A percentile compares a stretch with the other conserved stretches of the same genome.
Conservation (phyloP, 805 yeast species). For the Wickerhamomyces bisporus region DNA sequence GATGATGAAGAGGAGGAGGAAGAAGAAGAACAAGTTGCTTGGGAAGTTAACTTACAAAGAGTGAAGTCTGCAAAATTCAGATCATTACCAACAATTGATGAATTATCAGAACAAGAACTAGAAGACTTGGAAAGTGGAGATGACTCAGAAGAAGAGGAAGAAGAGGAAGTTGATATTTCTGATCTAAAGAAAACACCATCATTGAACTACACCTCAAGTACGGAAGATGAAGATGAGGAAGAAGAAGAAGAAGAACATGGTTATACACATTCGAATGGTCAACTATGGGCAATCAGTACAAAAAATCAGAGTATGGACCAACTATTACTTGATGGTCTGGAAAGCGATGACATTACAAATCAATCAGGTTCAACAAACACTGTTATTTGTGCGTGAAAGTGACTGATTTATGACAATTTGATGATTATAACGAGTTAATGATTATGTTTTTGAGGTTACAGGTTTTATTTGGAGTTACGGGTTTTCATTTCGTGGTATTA, state of each 20-base stretch:
- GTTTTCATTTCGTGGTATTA: no score
- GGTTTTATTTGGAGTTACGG: no score
- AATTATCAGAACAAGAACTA: slow-evolving; percentile 16
- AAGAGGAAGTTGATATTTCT: neutral
- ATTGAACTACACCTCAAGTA: neutral
- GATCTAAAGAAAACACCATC: slow-evolving; percentile 1
- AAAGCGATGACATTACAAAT: no score
- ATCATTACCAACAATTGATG: slow-evolving; percentile 22
- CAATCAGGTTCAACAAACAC: no score
- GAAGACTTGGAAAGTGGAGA: slow-evolving; percentile 11
- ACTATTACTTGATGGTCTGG: no score
- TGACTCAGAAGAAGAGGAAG: slow-evolving; percentile 9
- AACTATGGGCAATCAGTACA: neutral
- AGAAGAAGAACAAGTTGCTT: slow-evolving; percentile 8
- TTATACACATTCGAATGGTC: neutral
- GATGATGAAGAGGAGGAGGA: slow-evolving; percentile 7
- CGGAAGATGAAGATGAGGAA: slow-evolving; percentile 1
- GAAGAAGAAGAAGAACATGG: neutral
- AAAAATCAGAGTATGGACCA: neutral
- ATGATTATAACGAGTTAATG: no score
- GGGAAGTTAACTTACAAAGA: slow-evolving; percentile 3
- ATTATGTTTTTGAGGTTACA: no score
- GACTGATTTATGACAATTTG: no score
- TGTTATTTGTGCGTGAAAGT: no score
- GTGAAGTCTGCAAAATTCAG: slow-evolving; percentile 9